Evolutionary conservation across 345 rosid genomes (phyloP).

Genomic region (Microcos paniculata): DNA sequence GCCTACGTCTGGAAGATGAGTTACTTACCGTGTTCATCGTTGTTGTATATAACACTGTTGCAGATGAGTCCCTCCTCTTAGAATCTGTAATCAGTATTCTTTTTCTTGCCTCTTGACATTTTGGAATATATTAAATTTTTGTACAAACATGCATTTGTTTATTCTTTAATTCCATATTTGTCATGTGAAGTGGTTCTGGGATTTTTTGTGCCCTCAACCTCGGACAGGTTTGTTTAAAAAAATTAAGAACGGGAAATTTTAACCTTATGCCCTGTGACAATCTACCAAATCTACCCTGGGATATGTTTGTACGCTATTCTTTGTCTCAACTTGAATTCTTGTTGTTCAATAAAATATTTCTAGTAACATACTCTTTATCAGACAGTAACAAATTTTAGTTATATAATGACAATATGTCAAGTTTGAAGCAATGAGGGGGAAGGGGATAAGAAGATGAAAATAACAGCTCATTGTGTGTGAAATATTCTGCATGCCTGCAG

Average conservation of each 20-base stretch:
- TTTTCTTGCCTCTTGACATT: conserved; percentile 21
- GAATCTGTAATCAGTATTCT: conserved; percentile 37
- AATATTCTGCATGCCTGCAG: not conserved
- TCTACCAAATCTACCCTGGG: not conserved
- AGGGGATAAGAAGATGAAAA: not conserved
- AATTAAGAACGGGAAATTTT: not conserved
- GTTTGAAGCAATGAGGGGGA: not conserved
- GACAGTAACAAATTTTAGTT: not conserved
- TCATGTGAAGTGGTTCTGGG: not conserved
- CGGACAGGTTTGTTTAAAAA: not conserved
- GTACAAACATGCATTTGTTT: conserved; percentile 35
- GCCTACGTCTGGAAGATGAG: conserved; percentile 29
- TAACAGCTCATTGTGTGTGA: not conserved
- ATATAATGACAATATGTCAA: not conserved
- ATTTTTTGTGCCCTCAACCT: not conserved
- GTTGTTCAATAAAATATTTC: not conserved
- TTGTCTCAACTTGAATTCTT: not conserved
- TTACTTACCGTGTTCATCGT: conserved; percentile 30
- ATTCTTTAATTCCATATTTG: conserved; percentile 16
- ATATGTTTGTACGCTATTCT: too few species aligned
- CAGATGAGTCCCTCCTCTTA: conserved; percentile 62
- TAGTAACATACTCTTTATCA: too few species aligned
- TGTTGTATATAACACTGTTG: conserved; percentile 44
- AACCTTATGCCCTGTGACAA: not conserved
- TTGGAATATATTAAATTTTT: conserved; percentile 25